A percentile compares a stretch with the other conserved stretches of the same genome.
These are phyloP conservation scores for Pseudogymnoascus sp. DNA, from an alignment of 2,329 filamentous ascomycete genomes.

Conservation along the genomic window DNA sequence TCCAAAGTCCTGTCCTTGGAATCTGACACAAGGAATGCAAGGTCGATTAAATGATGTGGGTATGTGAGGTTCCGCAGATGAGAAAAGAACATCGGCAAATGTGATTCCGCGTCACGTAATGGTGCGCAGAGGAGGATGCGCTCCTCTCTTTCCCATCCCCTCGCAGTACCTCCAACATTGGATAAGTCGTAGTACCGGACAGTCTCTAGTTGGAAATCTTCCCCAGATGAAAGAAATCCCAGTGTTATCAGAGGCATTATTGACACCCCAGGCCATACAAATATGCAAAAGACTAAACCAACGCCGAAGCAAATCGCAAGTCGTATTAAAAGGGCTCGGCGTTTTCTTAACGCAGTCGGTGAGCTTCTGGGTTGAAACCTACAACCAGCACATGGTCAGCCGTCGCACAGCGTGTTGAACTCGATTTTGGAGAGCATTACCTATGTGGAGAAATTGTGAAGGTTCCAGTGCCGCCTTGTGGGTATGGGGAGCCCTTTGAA, in stretches of 20 bases:
- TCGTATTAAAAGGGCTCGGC: slow-evolving; percentile 64
- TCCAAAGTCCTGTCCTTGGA: slow-evolving; percentile 85
- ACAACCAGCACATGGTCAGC: slow-evolving; percentile 12
- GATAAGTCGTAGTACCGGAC: slow-evolving; percentile 95
- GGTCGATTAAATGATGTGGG: slow-evolving; percentile 89
- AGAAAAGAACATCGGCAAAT: slow-evolving; percentile 97
- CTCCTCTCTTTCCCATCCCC: slow-evolving; percentile 94
- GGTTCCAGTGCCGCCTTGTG: slow-evolving; percentile 56
- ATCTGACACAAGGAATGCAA: slow-evolving; percentile 94
- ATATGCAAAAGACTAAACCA: slow-evolving; percentile 59
- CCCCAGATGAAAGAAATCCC: slow-evolving; percentile 56
- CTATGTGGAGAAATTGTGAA: slow-evolving; percentile 87
- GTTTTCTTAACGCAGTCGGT: slow-evolving; percentile 59
- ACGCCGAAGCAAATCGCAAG: slow-evolving; percentile 51
- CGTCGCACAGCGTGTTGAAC: slow-evolving; percentile 1
- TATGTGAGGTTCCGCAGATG: slow-evolving; percentile 95
- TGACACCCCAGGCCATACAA: slow-evolving; percentile 62
- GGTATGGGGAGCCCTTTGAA: slow-evolving; percentile 69
- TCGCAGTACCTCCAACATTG: slow-evolving; percentile 81
- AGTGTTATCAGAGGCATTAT: slow-evolving; percentile 56
- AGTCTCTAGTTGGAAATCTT: slow-evolving; percentile 78
- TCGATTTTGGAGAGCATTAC: slow-evolving; percentile 40
- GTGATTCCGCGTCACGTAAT: slow-evolving; percentile 81
- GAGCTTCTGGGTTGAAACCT: slow-evolving; percentile 82
- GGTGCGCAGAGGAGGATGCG: slow-evolving; percentile 91